Percentiles rank a stretch among this genome's conserved stretches.
Evolutionary conservation across 2,329 filamentous ascomycete species (phyloP).

Genomic region (Fusarium phyllophilum): DNA sequence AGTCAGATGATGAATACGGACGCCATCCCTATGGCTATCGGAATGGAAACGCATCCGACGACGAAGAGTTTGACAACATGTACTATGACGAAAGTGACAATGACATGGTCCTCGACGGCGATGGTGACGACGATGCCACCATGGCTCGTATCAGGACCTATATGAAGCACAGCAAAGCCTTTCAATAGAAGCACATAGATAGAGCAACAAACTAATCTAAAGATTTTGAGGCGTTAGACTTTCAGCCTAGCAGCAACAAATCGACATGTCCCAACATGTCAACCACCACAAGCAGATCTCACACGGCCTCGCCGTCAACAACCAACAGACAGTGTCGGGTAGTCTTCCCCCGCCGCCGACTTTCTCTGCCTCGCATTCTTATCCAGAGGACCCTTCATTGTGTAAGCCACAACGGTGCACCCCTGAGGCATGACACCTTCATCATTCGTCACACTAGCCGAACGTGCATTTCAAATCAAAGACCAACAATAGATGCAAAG

Average conservation of each 20-base stretch:
- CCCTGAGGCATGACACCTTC: constrained; percentile 25
- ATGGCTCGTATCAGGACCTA: constrained; percentile 54
- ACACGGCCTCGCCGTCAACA: background rate
- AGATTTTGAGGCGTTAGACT: constrained; percentile 31
- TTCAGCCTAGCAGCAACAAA: constrained; percentile 12
- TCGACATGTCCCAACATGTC: background rate
- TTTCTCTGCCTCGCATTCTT: constrained; percentile 7
- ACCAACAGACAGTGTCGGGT: constrained; percentile 4
- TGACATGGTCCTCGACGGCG: constrained; percentile 51
- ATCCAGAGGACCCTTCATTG: background rate
- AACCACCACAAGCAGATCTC: constrained; percentile 5
- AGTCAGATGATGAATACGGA: constrained; percentile 68
- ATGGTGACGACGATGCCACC: constrained; percentile 49
- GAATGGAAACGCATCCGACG: constrained; percentile 63
- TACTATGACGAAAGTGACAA: constrained; percentile 52
- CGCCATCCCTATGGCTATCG: constrained; percentile 66
- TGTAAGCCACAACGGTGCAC: constrained; percentile 29
- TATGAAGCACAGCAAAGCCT: constrained; percentile 49
- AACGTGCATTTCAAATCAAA: constrained; percentile 23
- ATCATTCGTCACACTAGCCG: constrained; percentile 26
- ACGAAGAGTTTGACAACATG: constrained; percentile 62
- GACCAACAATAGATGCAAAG: constrained; percentile 24
- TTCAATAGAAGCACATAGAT: constrained; percentile 30
- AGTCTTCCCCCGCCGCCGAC: background rate
- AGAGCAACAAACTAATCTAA: background rate